phyloP scores from a whole-genome alignment of 2,329 filamentous ascomycete genomes.

The Aspergillus ibericus region DNA sequence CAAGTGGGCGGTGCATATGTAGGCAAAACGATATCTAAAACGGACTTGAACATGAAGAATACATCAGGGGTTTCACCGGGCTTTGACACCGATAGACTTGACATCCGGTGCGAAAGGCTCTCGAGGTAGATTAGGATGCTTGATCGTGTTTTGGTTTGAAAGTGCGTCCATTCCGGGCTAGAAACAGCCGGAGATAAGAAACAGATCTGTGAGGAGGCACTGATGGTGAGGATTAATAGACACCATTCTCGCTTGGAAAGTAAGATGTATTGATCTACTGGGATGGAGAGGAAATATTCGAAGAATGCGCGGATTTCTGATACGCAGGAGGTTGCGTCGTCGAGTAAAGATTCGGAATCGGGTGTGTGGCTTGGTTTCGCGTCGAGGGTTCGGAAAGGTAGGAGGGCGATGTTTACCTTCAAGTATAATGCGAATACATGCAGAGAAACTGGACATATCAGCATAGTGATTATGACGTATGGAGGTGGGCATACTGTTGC shows the following conservation, averaged over 20 bases:
- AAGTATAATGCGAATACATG: neutral
- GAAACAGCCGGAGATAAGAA: neutral
- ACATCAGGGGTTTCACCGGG: neutral
- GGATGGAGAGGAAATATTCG: neutral
- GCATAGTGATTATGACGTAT: neutral
- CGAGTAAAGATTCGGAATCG: neutral
- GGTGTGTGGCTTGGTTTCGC: neutral
- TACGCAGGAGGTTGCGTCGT: neutral
- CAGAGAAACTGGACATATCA: neutral
- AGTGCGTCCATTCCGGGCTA: neutral
- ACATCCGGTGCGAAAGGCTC: neutral
- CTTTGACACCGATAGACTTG: neutral
- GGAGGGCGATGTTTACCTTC: neutral
- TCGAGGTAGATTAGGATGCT: neutral
- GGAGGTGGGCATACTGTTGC: neutral
- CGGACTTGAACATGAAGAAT: neutral
- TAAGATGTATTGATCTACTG: neutral
- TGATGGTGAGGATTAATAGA: neutral
- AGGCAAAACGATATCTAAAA: neutral
- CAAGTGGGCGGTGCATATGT: neutral
- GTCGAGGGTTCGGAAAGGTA: neutral
- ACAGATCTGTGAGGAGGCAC: neutral
- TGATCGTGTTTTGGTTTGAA: neutral
- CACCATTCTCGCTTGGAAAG: neutral
- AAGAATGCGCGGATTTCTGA: neutral